Percentiles rank a stretch among this genome's conserved stretches.
These are phyloP conservation scores for Coemansia sp. DNA, from an alignment of 192 early-diverging fungal species.

Conservation along the genomic window DNA sequence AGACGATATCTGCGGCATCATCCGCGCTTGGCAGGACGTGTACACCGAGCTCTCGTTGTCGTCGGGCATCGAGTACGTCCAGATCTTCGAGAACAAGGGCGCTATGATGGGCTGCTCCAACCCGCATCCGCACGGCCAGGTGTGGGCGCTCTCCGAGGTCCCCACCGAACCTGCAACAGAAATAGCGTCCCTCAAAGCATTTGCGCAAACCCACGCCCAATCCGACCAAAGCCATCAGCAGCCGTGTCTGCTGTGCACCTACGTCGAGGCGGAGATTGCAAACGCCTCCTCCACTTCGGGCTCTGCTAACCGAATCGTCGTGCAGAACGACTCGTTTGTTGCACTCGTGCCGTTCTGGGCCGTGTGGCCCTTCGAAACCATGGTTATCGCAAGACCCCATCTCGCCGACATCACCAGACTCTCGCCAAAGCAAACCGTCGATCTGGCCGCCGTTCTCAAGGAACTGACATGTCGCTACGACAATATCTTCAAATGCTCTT, in stretches of 20 bases:
- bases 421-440: conserved; percentile 51
- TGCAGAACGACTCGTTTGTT: conserved; percentile 78
- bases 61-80: conserved; percentile 72
- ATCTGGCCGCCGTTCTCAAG: conserved; percentile 76
- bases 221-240: conserved; percentile 1
- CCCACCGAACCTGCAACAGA: conserved; percentile 82
- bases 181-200: conserved; percentile 63
- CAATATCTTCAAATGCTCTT: conserved; percentile 85
- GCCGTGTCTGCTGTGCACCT: conserved; percentile 82
- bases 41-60: conserved; percentile 58
- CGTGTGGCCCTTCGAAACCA: conserved; percentile 93
- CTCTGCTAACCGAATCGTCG: conserved; percentile 64
- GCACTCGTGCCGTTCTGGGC: conserved; percentile 96
- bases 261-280: conserved; percentile 53
- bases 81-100: conserved; percentile 99
- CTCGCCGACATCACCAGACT: conserved; percentile 59
- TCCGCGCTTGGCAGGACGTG: conserved; percentile 72
- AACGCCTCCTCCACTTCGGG: conserved; percentile 38
- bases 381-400: conserved; percentile 77
- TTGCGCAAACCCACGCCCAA: conserved; percentile 52
- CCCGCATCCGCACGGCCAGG: conserved; percentile 94
- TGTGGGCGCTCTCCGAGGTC: conserved; percentile 85
- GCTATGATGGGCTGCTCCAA: conserved; percentile 96
- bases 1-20: conserved; percentile 64
- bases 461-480: conserved; percentile 86